These are phyloP conservation scores for Chlorella sp. DNA, from an alignment of 139 green algal genomes.

Conservation along the genomic window DNA sequence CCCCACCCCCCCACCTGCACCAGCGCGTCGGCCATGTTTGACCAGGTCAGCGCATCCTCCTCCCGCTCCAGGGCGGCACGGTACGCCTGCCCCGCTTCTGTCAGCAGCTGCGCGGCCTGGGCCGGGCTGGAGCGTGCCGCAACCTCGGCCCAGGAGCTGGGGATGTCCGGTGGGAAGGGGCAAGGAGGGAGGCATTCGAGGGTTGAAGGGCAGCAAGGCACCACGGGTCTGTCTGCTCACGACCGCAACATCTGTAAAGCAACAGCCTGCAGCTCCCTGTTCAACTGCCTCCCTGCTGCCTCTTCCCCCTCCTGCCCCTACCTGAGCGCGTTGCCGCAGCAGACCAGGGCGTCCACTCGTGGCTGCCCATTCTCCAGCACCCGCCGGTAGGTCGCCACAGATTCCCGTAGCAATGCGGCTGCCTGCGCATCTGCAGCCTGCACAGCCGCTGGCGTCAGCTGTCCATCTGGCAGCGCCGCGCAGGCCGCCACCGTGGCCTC, in stretches of 20 bases:
- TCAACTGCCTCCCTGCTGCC: background rate
- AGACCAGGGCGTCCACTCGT: constrained; percentile 12
- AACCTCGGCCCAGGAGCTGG: constrained; percentile 53
- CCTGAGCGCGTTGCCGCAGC: constrained; percentile 18
- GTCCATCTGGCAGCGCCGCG: constrained; percentile 41
- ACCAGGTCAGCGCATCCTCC: constrained; percentile 68
- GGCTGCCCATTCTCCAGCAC: constrained; percentile 38
- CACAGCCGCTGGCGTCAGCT: constrained; percentile 37
- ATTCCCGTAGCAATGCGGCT: constrained; percentile 38
- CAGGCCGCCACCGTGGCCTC: constrained; percentile 45
- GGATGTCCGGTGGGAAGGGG: too few species aligned
- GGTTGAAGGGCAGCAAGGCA: too few species aligned
- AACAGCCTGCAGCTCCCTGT: background rate
- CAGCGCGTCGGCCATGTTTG: constrained; percentile 74
- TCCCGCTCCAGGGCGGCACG: constrained; percentile 55
- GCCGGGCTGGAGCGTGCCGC: background rate
- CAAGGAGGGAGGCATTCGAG: too few species aligned
- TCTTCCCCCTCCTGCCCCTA: background rate
- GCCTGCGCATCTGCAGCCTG: constrained; percentile 30
- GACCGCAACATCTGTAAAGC: too few species aligned
- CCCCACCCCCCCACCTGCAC: constrained; percentile 15
- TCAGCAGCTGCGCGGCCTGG: constrained; percentile 38
- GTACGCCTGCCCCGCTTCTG: constrained; percentile 54
- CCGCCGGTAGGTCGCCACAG: constrained; percentile 57
- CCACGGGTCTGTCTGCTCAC: too few species aligned